Evolutionary conservation across 371 early-diverging fungal species (phyloP).

Genomic region (Apophysomyces sp.): DNA sequence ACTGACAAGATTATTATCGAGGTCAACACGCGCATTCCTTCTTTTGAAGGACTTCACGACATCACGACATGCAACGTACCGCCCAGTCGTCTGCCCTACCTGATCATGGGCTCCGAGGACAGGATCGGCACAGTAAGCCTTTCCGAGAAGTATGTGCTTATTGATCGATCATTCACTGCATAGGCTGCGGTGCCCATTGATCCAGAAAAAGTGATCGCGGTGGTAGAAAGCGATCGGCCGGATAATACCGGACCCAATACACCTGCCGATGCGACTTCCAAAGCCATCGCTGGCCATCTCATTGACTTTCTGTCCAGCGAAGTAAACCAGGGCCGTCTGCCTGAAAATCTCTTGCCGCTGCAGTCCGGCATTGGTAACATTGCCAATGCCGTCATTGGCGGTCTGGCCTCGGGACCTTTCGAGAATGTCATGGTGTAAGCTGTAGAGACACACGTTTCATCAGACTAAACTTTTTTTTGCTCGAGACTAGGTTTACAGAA

Average conservation of each 20-base stretch:
- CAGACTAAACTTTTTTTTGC: neutral
- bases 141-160: neutral
- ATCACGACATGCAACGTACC: conserved; percentile 17
- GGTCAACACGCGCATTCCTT: conserved; percentile 28
- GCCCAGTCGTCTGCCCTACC: conserved; percentile 22
- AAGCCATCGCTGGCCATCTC: conserved; percentile 19
- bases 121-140: conserved; percentile 20
- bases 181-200: conserved; percentile 25
- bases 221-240: conserved; percentile 19
- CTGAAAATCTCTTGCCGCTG: conserved; percentile 18
- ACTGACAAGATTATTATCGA: conserved; percentile 24
- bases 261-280: conserved; percentile 14
- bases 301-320: conserved; percentile 29
- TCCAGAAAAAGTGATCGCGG: conserved; percentile 22
- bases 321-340: conserved; percentile 22
- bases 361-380: conserved; percentile 32
- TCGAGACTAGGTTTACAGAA: conserved; percentile 13
- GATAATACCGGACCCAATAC: conserved; percentile 20
- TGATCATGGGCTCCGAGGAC: conserved; percentile 26
- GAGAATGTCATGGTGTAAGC: conserved; percentile 26
- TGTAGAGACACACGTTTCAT: neutral
- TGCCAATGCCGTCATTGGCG: conserved; percentile 32
- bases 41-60: conserved; percentile 29
- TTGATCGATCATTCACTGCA: neutral
- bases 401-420: conserved; percentile 25